Evolutionary conservation across 495 filamentous ascomycete species (phyloP), one percentile per base, ranked within the genome.

Genomic region (Oleoguttula mirabilis): DNA sequence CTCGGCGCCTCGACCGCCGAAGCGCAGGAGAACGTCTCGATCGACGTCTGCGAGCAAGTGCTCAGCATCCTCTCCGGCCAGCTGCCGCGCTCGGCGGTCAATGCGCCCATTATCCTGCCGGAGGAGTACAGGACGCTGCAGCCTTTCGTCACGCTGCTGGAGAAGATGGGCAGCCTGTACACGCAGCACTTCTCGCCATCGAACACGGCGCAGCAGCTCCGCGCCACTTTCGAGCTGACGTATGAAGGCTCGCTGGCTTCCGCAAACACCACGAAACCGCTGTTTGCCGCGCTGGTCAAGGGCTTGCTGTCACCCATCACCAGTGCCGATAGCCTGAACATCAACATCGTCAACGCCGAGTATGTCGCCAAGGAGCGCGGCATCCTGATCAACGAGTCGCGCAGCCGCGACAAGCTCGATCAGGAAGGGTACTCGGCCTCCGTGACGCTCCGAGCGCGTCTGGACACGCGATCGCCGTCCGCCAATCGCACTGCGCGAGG

Each of bases 41-140:
- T 82, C 28, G 80, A 84, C 54, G 79, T 84, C 19, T 84, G 80
- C 58, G 69, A 70, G 42, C 79, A 84, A 60, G 77, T 84, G n/a
- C 60, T 78, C 5, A 64, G 71, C 34, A 80, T 84, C 39, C 52
- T 84, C 19, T 60, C 65, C 10, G 80, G 79, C 8, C 72, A 73
- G 2, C 63, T 83, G 11, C 79, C 80, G 0, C 79, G 77, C 10
- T 71, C 69, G 22, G 79, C 80, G 5, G 79, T 84, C 37, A 84
- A 84, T 43, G 78, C 79, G 4, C 78, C 80, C 19, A 63, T 83
- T 34, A 84, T 83, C 32, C 61, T 83, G 10, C 79, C 78, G 0
- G 79, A 80, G 50, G 80, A 84, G 56, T 81, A 79, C 56, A 59
- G 72, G 4, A 75, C 72, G 46, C 62, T 84, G 8, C 75, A 81